Conservation (phyloP, 352 stramenopile genomes). For the Globisporangium polare region DNA sequence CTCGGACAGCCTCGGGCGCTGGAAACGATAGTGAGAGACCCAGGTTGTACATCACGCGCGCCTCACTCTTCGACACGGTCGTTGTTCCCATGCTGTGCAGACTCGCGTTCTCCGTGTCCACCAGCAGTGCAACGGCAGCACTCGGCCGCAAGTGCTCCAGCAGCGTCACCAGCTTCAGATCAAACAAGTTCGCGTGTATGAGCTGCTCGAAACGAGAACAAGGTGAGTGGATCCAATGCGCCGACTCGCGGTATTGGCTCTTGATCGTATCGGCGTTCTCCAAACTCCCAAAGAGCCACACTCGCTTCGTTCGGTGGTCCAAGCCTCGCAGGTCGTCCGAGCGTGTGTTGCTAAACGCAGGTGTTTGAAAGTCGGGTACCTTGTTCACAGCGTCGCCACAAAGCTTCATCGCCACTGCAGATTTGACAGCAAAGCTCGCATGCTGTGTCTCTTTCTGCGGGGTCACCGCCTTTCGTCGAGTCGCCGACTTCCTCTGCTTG, state of each 20-base stretch:
- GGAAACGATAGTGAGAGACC: slow-evolving; percentile 23
- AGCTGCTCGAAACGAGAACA: slow-evolving; percentile 34
- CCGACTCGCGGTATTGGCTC: slow-evolving; percentile 15
- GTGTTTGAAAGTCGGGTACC: neutral
- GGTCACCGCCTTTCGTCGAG: neutral
- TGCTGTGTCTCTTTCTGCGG: neutral
- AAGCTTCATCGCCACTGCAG: neutral
- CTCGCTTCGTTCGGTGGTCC: neutral
- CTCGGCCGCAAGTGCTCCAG: slow-evolving; percentile 21
- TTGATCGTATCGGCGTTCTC: slow-evolving; percentile 24
- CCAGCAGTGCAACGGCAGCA: slow-evolving; percentile 7
- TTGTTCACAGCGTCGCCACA: neutral
- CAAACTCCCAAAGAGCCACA: slow-evolving; percentile 28
- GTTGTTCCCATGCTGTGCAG: neutral
- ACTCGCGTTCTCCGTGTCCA: neutral
- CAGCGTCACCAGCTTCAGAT: slow-evolving; percentile 22
- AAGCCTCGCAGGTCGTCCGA: neutral
- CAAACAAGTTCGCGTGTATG: slow-evolving; percentile 22
- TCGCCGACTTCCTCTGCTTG: neutral
- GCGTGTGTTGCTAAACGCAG: neutral
- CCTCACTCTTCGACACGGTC: neutral
- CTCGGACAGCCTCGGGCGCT: slow-evolving; percentile 14
- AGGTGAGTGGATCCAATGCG: slow-evolving; percentile 19
- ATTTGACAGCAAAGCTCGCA: neutral
- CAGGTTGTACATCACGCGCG: slow-evolving; percentile 3